Conservation (phyloP, 2,329 filamentous ascomycete genomes). For the Hirsutella thompsonii region DNA sequence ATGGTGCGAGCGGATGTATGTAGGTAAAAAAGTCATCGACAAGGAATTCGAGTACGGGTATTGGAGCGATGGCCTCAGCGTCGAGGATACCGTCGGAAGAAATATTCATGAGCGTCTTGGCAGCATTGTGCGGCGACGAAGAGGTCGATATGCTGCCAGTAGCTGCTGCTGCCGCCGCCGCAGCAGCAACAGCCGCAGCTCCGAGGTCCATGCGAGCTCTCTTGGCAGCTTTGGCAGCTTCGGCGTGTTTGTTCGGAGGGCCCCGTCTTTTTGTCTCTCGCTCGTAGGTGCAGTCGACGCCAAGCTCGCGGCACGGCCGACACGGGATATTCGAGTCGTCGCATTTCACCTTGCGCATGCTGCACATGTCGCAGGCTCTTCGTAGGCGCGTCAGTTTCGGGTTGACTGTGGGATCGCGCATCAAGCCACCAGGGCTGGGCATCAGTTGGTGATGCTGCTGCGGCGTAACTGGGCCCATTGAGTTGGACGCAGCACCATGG, state of each 20-base stretch:
- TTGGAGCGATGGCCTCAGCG: slow-evolving; percentile 58
- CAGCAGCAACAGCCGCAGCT: slow-evolving; percentile 3
- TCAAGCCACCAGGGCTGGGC: slow-evolving; percentile 7
- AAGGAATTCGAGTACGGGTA: slow-evolving; percentile 53
- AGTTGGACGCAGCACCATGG: slow-evolving; percentile 7
- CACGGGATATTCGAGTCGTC: slow-evolving; percentile 44
- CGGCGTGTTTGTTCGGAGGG: slow-evolving; percentile 45
- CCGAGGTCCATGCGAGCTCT: slow-evolving; percentile 25
- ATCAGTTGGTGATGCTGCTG: slow-evolving; percentile 6
- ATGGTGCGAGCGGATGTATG: slow-evolving; percentile 64
- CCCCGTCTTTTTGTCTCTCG: slow-evolving; percentile 45
- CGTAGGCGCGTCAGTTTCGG: slow-evolving; percentile 42
- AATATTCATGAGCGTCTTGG: slow-evolving; percentile 35
- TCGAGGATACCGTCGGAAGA: slow-evolving; percentile 30
- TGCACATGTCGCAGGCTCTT: slow-evolving; percentile 49
- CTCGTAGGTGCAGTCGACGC: slow-evolving; percentile 44
- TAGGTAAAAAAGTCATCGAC: slow-evolving; percentile 78
- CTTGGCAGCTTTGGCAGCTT: slow-evolving; percentile 41
- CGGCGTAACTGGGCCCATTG: slow-evolving; percentile 1
- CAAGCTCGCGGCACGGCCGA: slow-evolving; percentile 41
- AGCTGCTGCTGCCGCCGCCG: slow-evolving; percentile 4
- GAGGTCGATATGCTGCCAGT: slow-evolving; percentile 10
- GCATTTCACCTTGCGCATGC: slow-evolving; percentile 49
- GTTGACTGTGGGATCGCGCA: slow-evolving; percentile 28
- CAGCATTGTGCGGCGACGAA: slow-evolving; percentile 31